phyloP scores from a whole-genome alignment of 768 basidiomycete species.

The Mycena kentingensis region DNA sequence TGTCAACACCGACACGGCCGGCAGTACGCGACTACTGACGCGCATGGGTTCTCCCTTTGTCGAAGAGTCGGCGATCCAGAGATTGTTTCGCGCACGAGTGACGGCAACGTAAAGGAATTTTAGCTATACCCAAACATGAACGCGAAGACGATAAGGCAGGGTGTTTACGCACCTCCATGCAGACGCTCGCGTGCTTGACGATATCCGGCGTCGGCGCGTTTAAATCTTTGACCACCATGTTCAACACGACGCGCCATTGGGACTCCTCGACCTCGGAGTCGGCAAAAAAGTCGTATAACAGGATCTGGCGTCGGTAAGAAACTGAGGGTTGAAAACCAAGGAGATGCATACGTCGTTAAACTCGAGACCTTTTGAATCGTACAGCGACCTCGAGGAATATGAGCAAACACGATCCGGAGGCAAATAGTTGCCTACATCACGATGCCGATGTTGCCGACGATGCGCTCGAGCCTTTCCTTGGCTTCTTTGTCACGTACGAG shows the following conservation, averaged over 20 bases:
- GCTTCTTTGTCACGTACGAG: not conserved
- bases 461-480: not conserved
- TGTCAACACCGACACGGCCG: not conserved
- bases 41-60: slow-evolving; percentile 57
- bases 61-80: slow-evolving; percentile 72
- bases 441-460: not conserved
- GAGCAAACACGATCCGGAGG: not conserved
- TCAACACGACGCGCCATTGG: slow-evolving; percentile 64
- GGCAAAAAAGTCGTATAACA: slow-evolving; percentile 53
- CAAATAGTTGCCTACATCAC: not conserved
- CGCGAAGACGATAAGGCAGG: not conserved
- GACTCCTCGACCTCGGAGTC: slow-evolving; percentile 53
- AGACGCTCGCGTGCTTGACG: slow-evolving; percentile 53
- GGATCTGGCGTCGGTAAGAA: not conserved
- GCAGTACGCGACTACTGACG: slow-evolving; percentile 34
- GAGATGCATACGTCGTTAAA: not conserved
- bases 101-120: slow-evolving; percentile 73
- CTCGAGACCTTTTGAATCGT: not conserved
- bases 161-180: slow-evolving; percentile 55
- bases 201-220: slow-evolving; percentile 51
- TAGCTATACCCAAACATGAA: slow-evolving; percentile 39
- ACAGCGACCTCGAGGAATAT: not conserved
- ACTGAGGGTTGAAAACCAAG: not conserved
- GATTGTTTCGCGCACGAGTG: slow-evolving; percentile 66
- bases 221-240: slow-evolving; percentile 34